These are phyloP conservation scores for Boechera divaricarpa DNA, from an alignment of 345 rosid genomes.

Conservation along the genomic window DNA sequence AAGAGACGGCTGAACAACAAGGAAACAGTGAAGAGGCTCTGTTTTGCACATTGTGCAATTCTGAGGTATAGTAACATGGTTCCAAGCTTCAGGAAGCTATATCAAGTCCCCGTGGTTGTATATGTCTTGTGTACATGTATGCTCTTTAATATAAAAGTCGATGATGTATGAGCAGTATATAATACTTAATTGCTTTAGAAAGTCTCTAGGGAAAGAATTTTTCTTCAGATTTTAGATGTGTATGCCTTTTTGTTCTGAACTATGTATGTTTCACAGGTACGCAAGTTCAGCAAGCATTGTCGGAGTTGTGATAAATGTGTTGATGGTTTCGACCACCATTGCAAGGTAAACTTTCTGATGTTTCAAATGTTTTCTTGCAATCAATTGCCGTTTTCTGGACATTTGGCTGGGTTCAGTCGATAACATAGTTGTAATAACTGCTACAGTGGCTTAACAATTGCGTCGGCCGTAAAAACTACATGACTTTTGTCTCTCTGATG, in stretches of 20 bases:
- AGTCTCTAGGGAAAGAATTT: not conserved
- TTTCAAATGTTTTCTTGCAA: constrained; percentile 1
- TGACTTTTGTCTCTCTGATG: constrained; percentile 86
- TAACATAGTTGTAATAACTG: constrained; percentile 42
- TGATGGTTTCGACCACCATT: constrained; percentile 94
- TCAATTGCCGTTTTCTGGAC: not conserved
- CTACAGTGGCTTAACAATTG: constrained; percentile 99
- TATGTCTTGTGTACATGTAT: constrained; percentile 14
- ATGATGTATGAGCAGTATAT: constrained; percentile 5
- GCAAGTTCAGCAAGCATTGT: constrained; percentile 89
- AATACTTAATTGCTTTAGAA: not conserved
- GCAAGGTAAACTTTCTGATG: constrained; percentile 63
- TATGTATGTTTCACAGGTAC: constrained; percentile 63
- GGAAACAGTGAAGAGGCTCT: constrained; percentile 68
- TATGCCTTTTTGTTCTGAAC: constrained; percentile 7
- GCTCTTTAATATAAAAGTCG: not conserved
- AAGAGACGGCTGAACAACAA: constrained; percentile 55
- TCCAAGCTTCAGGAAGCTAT: not conserved
- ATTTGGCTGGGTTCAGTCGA: constrained; percentile 24
- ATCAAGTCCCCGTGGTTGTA: not conserved
- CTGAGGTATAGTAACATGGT: constrained; percentile 67
- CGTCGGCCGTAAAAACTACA: constrained; percentile 86
- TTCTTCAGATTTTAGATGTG: not conserved
- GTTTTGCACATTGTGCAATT: constrained; percentile 85
- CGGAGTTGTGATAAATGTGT: constrained; percentile 93